Base-by-base conservation (phyloP, 768 basidiomycete species). In the Kockovaella imperatae region DNA sequence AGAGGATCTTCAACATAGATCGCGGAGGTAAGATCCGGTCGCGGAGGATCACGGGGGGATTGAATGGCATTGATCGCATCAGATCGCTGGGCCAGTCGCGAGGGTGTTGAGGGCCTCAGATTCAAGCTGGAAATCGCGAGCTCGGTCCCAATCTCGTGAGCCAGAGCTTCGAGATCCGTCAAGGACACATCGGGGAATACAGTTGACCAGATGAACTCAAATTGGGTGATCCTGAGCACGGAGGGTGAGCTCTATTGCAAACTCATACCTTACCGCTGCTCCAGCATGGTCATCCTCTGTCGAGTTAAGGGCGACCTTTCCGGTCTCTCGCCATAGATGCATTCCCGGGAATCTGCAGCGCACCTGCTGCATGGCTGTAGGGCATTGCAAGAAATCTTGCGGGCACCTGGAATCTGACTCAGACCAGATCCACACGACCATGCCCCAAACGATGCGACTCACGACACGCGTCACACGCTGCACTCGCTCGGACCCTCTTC, bases 201-300 rank as follows among this genome's bases (percentile, higher is more conserved):
- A 10, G n/a, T n/a, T n/a, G 31, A 32, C 54, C 54, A 56, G 10
- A 56, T 5, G 32, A n/a, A 18, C 39, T 47, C 45, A n/a, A 36
- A 26, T 14, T 29, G 15, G 24, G 20, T 30, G 23, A 52, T 17
- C 23, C 51, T 52, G 30, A 17, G 21, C 6, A 32, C 7, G 15
- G 21, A 29, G n/a, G 29, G 34, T 17, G 25, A 15, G 24, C 40
- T 35, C 26, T 20, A 14, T 21, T n/a, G n/a, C 10, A 32, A 10
- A 32, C 44, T 20, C 34, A 14, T 28, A 10, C 26, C 43, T 20
- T n/a, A 45, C 38, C 30, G 17, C 13, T 51, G 40, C 28, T 56
- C 54, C 18, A 56, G 40, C 39, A 49, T 45, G 15, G 49, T 51
- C 54, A 56, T 56, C 35, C 54, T 29, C 18, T 23, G 28, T 34